Evolutionary conservation across 1,284 basidiomycete genomes (phyloP).

Genomic region (Afroboletus lepidellus): DNA sequence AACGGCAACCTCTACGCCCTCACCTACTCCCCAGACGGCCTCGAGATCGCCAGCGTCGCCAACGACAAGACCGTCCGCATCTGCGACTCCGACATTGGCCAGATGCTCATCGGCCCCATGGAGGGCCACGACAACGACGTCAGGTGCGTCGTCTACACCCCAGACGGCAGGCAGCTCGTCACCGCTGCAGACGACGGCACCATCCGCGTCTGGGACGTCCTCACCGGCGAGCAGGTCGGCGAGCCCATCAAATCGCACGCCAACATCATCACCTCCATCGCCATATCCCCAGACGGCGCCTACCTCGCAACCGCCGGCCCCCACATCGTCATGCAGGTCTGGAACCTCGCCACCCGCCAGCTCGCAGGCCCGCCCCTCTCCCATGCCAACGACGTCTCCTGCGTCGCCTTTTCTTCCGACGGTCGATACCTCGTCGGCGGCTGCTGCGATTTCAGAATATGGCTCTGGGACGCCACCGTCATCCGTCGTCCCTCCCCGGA

Average conservation of each 20-base stretch:
- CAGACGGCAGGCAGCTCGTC: slow-evolving; percentile 27
- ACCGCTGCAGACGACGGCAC: slow-evolving; percentile 32
- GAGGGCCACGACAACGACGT: slow-evolving; percentile 32
- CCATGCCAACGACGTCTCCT: slow-evolving; percentile 32
- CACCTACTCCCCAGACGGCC: slow-evolving; percentile 33
- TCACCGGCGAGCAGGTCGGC: slow-evolving; percentile 29
- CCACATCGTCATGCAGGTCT: slow-evolving; percentile 29
- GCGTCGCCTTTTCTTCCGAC: slow-evolving; percentile 32
- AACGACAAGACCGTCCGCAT: slow-evolving; percentile 31
- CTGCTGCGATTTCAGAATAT: slow-evolving; percentile 31
- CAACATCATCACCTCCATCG: slow-evolving; percentile 30
- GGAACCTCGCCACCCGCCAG: slow-evolving; percentile 28
- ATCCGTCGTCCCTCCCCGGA: slow-evolving; percentile 17
- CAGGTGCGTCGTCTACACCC: slow-evolving; percentile 30
- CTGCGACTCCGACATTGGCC: slow-evolving; percentile 34
- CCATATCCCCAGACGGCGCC: slow-evolving; percentile 32
- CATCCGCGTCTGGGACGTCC: slow-evolving; percentile 31
- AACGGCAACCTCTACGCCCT: slow-evolving; percentile 32
- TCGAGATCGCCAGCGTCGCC: slow-evolving; percentile 33
- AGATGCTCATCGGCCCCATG: slow-evolving; percentile 28
- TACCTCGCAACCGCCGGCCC: slow-evolving; percentile 33
- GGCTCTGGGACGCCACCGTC: slow-evolving; percentile 31
- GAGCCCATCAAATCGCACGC: slow-evolving; percentile 34
- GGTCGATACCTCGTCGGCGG: slow-evolving; percentile 31
- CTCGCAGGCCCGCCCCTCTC: slow-evolving; percentile 21